These are phyloP conservation scores for Xylaria sp. DNA, from an alignment of 2,329 filamentous ascomycete species.

Conservation along the genomic window DNA sequence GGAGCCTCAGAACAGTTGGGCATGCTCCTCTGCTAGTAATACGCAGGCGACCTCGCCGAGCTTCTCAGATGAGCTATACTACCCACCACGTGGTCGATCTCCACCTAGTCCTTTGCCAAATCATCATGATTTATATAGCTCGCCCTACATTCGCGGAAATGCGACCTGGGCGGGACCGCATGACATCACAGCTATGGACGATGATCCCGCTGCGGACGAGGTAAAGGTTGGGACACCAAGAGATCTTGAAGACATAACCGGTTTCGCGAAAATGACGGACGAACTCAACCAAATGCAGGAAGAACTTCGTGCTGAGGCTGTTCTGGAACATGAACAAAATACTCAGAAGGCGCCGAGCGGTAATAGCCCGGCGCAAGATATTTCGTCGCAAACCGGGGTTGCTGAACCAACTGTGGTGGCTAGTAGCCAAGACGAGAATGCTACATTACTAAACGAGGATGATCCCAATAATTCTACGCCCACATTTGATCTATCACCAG, in stretches of 20 bases:
- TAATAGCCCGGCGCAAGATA: constrained; percentile 41
- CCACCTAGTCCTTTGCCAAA: constrained; percentile 64
- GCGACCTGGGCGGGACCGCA: constrained; percentile 42
- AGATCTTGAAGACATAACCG: constrained; percentile 33
- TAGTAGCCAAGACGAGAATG: constrained; percentile 34
- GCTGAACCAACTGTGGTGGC: constrained; percentile 29
- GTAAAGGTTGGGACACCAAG: constrained; percentile 41
- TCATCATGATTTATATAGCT: constrained; percentile 54
- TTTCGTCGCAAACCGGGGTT: constrained; percentile 31
- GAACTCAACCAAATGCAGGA: constrained; percentile 43
- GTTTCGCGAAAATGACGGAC: constrained; percentile 39
- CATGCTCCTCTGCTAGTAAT: constrained; percentile 54
- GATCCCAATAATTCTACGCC: constrained; percentile 30
- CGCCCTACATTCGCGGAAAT: constrained; percentile 41
- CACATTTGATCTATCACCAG: constrained; percentile 23
- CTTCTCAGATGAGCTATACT: constrained; percentile 56
- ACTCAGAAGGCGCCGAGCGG: constrained; percentile 38
- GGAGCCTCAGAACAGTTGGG: constrained; percentile 58
- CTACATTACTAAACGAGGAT: constrained; percentile 28
- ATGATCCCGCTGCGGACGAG: constrained; percentile 38
- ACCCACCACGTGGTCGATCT: constrained; percentile 63
- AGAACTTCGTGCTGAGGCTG: constrained; percentile 33
- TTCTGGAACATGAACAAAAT: constrained; percentile 37
- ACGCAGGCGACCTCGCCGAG: constrained; percentile 50
- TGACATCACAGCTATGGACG: constrained; percentile 36